A percentile compares a stretch with the other conserved stretches of the same genome.
Conservation (phyloP, 495 filamentous ascomycete species). For the Penicilliopsis zonata region DNA sequence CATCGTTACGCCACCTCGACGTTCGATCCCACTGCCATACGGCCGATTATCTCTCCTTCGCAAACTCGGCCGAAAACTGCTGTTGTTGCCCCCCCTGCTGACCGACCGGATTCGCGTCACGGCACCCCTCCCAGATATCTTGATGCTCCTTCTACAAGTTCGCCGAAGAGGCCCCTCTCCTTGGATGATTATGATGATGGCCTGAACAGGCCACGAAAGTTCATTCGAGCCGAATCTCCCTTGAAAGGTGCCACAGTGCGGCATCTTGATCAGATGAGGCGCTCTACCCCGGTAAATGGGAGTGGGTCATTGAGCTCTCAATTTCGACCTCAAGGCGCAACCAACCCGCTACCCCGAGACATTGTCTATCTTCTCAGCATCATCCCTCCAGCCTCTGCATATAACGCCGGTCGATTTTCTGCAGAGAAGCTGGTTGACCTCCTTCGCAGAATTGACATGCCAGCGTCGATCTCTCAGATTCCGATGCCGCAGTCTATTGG, state of each 20-base stretch:
- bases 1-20: conserved; percentile 54
- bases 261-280: conserved; percentile 67
- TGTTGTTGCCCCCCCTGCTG: conserved; percentile 12
- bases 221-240: conserved; percentile 71
- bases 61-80: conserved; percentile 56
- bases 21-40: conserved; percentile 68
- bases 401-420: conserved; percentile 53
- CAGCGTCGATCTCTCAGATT: conserved; percentile 38
- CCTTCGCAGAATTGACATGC: conserved; percentile 53
- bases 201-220: conserved; percentile 59
- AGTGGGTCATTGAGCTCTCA: conserved; percentile 19
- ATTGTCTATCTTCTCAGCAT: conserved; percentile 72
- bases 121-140: conserved; percentile 43
- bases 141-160: conserved; percentile 42
- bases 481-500: conserved; percentile 24
- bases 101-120: conserved; percentile 32
- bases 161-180: conserved; percentile 64
- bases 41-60: conserved; percentile 69
- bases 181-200: conserved; percentile 63
- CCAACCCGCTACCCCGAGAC: conserved; percentile 56
- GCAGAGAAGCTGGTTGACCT: conserved; percentile 62
- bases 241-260: conserved; percentile 76
- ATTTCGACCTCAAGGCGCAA: conserved; percentile 30
- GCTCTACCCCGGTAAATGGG: conserved; percentile 25
- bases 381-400: conserved; percentile 65